Evolutionary conservation across 352 stramenopile species (phyloP).

Genomic region (Peronospora destructor): DNA sequence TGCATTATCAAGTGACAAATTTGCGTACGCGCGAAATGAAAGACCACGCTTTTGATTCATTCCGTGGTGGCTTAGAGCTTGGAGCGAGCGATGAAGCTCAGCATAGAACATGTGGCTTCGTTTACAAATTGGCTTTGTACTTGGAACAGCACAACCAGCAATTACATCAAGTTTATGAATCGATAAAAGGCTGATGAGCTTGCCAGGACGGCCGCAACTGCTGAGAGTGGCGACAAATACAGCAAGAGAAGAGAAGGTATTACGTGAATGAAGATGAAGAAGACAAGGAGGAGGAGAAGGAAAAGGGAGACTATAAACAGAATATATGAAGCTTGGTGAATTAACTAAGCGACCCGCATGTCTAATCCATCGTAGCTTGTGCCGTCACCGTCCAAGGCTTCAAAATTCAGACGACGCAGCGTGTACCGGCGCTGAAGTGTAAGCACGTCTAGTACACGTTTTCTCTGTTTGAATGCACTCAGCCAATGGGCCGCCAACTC

Average conservation of each 20-base stretch:
- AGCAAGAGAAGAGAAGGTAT: conserved; percentile 6
- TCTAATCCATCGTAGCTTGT: conserved; percentile 1
- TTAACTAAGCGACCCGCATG: conserved; percentile 13
- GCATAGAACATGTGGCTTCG: conserved; percentile 39
- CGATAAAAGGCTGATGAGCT: conserved; percentile 22
- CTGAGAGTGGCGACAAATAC: conserved; percentile 5
- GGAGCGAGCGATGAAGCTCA: conserved; percentile 37
- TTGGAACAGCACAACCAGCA: conserved; percentile 28
- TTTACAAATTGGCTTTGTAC: conserved; percentile 42
- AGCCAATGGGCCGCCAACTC: conserved; percentile 35
- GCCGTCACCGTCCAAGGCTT: conserved; percentile 7
- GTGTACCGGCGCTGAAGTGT: conserved; percentile 35
- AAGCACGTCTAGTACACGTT: conserved; percentile 39
- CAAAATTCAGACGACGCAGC: conserved; percentile 35
- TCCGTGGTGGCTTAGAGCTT: no score
- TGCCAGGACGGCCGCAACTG: not conserved
- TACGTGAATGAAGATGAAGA: conserved; percentile 5
- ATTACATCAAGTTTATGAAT: conserved; percentile 11
- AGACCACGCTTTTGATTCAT: no score
- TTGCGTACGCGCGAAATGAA: no score
- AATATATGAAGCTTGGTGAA: not conserved
- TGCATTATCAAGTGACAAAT: no score
- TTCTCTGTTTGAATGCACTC: conserved; percentile 37
- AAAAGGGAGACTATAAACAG: conserved; percentile 17
- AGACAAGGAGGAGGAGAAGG: conserved; percentile 5